Evolutionary conservation across 164 flowering plant genomes (phyloP).

Genomic region (Buxus sempervirens): DNA sequence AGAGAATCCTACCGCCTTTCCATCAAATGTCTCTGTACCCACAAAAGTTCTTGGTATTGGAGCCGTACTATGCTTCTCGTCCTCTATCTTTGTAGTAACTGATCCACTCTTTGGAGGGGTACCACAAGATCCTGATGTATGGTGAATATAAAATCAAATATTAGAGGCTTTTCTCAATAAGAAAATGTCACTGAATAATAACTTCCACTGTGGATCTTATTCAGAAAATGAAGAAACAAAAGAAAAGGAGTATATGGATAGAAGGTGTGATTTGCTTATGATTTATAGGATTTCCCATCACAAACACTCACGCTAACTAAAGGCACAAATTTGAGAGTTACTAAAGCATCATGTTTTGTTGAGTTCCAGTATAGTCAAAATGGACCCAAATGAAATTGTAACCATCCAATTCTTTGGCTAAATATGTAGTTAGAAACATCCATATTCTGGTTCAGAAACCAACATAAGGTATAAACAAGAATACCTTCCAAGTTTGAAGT

Average conservation of each 20-base stretch:
- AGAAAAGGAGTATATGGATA: not conserved
- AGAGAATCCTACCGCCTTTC: constrained; percentile 48
- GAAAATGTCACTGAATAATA: not conserved
- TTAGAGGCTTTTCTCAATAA: not conserved
- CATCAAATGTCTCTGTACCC: constrained; percentile 55
- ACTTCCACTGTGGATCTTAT: not conserved
- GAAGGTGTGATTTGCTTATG: not conserved
- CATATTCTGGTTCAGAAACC: not conserved
- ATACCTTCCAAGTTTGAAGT: constrained; percentile 30
- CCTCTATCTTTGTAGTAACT: constrained; percentile 22
- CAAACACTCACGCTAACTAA: not conserved
- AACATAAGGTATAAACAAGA: not conserved
- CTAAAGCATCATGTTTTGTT: not conserved
- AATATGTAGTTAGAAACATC: not conserved
- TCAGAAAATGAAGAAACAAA: not conserved
- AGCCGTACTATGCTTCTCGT: constrained; percentile 30
- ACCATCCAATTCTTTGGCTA: not conserved
- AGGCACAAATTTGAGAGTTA: not conserved
- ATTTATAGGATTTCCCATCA: not conserved
- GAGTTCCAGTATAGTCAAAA: not conserved
- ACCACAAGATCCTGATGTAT: constrained; percentile 23
- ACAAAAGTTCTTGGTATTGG: constrained; percentile 50
- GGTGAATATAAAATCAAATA: not conserved
- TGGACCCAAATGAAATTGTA: not conserved
- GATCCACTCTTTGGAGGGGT: constrained; percentile 28